Evolutionary conservation across 2,329 filamentous ascomycete genomes (phyloP), one percentile per base, ranked within the genome.

Genomic region (Tympanopsis confertula): DNA sequence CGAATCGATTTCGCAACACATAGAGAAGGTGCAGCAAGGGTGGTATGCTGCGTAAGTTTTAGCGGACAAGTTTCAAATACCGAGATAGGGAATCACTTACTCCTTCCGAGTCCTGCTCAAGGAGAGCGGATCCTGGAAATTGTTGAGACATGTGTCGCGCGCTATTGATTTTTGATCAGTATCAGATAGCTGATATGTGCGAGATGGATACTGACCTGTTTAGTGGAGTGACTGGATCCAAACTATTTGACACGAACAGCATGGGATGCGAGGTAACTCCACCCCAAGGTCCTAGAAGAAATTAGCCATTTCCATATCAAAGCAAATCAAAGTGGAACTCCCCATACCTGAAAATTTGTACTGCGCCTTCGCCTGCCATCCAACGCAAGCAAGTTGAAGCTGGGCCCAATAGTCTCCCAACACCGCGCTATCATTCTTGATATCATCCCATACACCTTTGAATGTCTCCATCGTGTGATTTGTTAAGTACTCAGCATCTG

Each of bases 71-170:
- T 28, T n/a, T 28, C 10, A 28, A 28, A 10, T 28, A 15, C 7
- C 30, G 15, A 10, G 10, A 33, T 33, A 38, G 39, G 20, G 41
- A 26, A 30, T 41, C 43, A 20, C 41, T 42, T 53, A 63, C 51
- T 40, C 59, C 58, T 39, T 59, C 58, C 3, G 58, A 53, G 40
- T 70, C 59, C 41, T 65, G 62, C 19, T 61, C 50, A 3, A 73
- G 49, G 4, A 71, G 51, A 2, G 48, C 51, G 13, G 59, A 65
- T 1, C 61, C 62, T 0, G 61, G 54, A 43, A 70, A 71, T 1
- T 45, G 44, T 13, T 44, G 19, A 1, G 57, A 52, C 58, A 63
- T 62, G 20, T 51, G 52, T 22, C 54, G 42, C 15, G 20, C 32
- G 17, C 29, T 36, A 12, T 18, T 5, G 5, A 12, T 20, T 20